Base-by-base conservation (phyloP, 2,329 filamentous ascomycete species). In the Ophiostoma ips region DNA sequence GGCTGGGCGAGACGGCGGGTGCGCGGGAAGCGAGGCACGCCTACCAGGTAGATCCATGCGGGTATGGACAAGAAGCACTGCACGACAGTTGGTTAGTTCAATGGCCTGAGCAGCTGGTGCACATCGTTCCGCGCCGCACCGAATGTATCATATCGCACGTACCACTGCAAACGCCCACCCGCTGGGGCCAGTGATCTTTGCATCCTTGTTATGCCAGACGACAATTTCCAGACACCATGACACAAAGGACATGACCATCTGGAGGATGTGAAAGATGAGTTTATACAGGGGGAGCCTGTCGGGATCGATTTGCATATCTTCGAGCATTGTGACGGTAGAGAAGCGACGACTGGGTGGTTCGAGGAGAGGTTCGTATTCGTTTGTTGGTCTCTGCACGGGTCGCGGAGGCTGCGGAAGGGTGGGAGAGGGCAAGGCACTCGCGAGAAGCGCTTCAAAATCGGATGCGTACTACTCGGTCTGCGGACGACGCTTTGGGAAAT, bases 81-180 rank as follows among this genome's bases (percentile, higher is more conserved):
- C 5, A 34, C 52, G 1, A 30, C 35, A n/a, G n/a, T n/a, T n/a
- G n/a, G 50, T 52, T 49, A 52, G 52, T 12, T 18, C 33, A 9
- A n/a, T 16, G 7, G 8, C 2, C n/a, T 9, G 15, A 36, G 3
- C 35, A 36, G 31, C 11, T 8, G 33, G 4, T 11, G 18, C 30
- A 18, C 47, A 48, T 37, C n/a, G n/a, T 5, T 16, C 13, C 34
- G 30, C 31, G 37, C 37, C 10, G 16, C 37, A 19, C 15, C 16
- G 5, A 44, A 65, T 76, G 53, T 69, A 83, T 79, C 64, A 81
- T n/a, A n/a, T 24, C 16, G 5, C 45, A 65, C 76, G 53, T 69
- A 83, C 79, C 64, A 81, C 69, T 56, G 68, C 78, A 55, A 83
- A 82, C 0, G 76, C 72, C 78, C 79, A 83, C 54, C 72, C 77